phyloP scores from a whole-genome alignment of 1,284 basidiomycete genomes.

The Lignosus rhinocerotis region DNA sequence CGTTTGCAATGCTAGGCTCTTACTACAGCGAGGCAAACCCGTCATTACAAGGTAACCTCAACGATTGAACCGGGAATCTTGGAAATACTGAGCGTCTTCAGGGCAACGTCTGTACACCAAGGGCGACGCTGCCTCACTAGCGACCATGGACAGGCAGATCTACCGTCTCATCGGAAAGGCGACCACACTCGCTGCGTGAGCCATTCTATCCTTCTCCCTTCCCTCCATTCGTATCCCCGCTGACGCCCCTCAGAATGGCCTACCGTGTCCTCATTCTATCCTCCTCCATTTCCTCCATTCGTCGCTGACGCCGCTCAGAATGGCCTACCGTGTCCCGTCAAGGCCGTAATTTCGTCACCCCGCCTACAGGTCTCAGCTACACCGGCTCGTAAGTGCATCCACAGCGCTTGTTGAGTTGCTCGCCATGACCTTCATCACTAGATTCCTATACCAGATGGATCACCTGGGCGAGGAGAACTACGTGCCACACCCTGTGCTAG shows the following conservation, averaged over 20 bases:
- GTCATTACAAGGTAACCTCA: constrained; percentile 61
- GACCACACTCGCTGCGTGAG: constrained; percentile 81
- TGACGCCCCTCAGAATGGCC: constrained; percentile 61
- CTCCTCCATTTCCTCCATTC: not conserved
- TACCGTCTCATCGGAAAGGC: constrained; percentile 85
- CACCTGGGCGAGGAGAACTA: constrained; percentile 74
- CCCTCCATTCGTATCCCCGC: not conserved
- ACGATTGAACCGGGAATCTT: not conserved
- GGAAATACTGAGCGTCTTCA: constrained; percentile 24
- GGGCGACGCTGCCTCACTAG: constrained; percentile 64
- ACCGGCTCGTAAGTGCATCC: constrained; percentile 67
- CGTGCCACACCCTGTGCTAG: constrained; percentile 77
- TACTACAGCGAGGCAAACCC: constrained; percentile 84
- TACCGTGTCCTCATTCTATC: constrained; percentile 60
- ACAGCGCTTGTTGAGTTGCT: not conserved
- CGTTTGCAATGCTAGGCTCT: constrained; percentile 83
- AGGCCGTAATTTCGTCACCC: constrained; percentile 84
- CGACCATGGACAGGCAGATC: constrained; percentile 87
- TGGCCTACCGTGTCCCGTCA: constrained; percentile 89
- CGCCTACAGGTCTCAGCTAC: constrained; percentile 80
- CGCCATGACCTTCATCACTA: constrained; percentile 27
- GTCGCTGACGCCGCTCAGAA: constrained; percentile 43
- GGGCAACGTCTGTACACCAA: constrained; percentile 81
- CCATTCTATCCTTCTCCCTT: constrained; percentile 6
- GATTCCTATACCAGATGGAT: constrained; percentile 88